phyloP scores from a whole-genome alignment of 78 protist species.

The Acrasis kona region DNA sequence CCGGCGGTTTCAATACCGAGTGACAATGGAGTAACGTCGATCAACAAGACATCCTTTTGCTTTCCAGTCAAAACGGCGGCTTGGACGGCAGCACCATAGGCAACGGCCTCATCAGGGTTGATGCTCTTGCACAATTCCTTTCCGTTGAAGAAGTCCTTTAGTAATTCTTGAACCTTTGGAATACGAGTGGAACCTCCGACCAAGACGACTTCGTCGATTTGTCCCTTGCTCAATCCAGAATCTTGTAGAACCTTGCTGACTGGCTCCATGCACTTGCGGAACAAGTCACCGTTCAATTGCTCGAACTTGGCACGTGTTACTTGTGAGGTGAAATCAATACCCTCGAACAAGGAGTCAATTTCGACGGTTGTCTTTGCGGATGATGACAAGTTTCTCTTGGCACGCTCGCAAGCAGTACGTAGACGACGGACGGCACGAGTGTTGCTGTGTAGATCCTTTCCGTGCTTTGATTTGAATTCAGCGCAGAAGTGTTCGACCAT shows the following conservation, averaged over 20 bases:
- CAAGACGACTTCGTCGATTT: constrained; percentile 27
- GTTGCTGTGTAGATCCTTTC: constrained; percentile 49
- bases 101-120: constrained; percentile 79
- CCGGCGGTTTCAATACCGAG: constrained; percentile 98
- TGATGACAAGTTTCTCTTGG: too few relatives aligned
- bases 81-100: constrained; percentile 99
- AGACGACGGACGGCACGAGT: constrained; percentile 74
- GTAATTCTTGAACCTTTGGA: constrained; percentile 42
- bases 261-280: constrained; percentile 52
- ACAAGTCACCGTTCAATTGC: constrained; percentile 38
- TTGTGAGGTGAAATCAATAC: constrained; percentile 35
- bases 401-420: constrained; percentile 80
- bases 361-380: constrained; percentile 51
- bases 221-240: constrained; percentile 26
- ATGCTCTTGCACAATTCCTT: constrained; percentile 24
- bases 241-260: constrained; percentile 64
- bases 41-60: too few relatives aligned
- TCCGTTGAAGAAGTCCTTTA: constrained; percentile 30
- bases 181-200: constrained; percentile 60
- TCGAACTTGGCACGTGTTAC: constrained; percentile 47
- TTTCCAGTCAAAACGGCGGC: constrained; percentile 89
- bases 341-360: constrained; percentile 55
- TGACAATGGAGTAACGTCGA: too few relatives aligned
- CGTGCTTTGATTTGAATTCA: constrained; percentile 68
- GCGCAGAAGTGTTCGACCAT: too few relatives aligned